Conservation (phyloP, 495 filamentous ascomycete genomes). For the Darksidea phi region DNA sequence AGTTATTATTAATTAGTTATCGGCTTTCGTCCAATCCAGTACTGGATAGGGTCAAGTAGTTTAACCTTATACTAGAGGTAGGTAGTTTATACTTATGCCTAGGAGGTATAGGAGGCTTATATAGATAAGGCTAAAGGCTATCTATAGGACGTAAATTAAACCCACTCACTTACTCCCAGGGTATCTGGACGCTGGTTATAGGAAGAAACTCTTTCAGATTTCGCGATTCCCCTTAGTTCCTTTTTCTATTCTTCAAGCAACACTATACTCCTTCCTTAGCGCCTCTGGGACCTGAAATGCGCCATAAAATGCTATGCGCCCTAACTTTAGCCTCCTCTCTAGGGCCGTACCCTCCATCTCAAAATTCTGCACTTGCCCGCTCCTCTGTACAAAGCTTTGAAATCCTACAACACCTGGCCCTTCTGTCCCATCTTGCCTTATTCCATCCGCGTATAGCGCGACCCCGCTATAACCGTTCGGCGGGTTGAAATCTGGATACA, state of each 20-base stretch:
- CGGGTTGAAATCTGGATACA: slow-evolving; percentile 18
- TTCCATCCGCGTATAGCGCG: slow-evolving; percentile 15
- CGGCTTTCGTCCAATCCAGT: too few species aligned
- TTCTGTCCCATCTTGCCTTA: slow-evolving; percentile 12
- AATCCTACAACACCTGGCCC: slow-evolving; percentile 21
- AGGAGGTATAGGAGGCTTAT: too few species aligned
- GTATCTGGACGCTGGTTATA: too few species aligned
- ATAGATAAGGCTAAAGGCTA: too few species aligned
- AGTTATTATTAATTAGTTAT: too few species aligned
- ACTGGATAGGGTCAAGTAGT: too few species aligned
- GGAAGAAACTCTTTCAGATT: too few species aligned
- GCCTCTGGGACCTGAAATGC: slow-evolving; percentile 20
- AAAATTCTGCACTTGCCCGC: slow-evolving; percentile 18
- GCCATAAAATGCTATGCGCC: slow-evolving; percentile 21
- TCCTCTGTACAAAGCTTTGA: slow-evolving; percentile 18
- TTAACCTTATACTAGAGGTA: too few species aligned
- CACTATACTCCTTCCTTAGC: slow-evolving; percentile 1
- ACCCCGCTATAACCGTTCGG: slow-evolving; percentile 20
- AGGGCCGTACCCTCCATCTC: slow-evolving; percentile 10
- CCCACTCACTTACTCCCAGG: too few species aligned
- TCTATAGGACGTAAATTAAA: too few species aligned
- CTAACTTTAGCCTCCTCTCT: slow-evolving; percentile 15
- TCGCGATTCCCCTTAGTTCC: too few species aligned
- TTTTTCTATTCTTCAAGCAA: slow-evolving; percentile 5
- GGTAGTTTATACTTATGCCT: too few species aligned